A percentile compares a stretch with the other conserved stretches of the same genome.
Conservation (phyloP, 106 monocot genomes). For the Amphibolis antarctica region DNA sequence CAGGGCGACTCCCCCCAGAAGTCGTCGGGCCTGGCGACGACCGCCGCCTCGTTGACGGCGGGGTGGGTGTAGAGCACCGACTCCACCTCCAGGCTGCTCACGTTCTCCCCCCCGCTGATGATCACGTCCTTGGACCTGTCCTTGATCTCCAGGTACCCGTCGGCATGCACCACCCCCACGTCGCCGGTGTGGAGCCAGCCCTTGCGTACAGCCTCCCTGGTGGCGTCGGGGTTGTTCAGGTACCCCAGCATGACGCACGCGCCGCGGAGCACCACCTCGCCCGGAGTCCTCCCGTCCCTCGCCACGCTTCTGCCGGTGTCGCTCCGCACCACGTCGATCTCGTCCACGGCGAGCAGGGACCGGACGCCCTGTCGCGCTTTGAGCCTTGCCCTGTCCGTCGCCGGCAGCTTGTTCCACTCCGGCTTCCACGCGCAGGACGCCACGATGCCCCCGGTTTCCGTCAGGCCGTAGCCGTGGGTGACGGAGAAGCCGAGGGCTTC, state of each 20-base stretch:
- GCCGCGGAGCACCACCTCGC: slow-evolving; percentile 59
- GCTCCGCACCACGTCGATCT: slow-evolving; percentile 34
- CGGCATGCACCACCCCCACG: slow-evolving; percentile 42
- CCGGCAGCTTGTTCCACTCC: slow-evolving; percentile 28
- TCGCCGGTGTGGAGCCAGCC: slow-evolving; percentile 86
- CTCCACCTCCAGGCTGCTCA: slow-evolving; percentile 53
- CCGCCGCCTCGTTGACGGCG: slow-evolving; percentile 69
- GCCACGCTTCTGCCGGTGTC: slow-evolving; percentile 31
- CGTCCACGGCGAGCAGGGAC: slow-evolving; percentile 32
- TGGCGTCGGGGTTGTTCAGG: slow-evolving; percentile 47
- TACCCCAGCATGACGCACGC: slow-evolving; percentile 61
- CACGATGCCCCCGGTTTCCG: slow-evolving; percentile 23
- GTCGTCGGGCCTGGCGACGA: slow-evolving; percentile 68
- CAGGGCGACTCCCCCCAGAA: slow-evolving; percentile 73
- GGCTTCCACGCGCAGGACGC: slow-evolving; percentile 25
- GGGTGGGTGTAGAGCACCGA: slow-evolving; percentile 52
- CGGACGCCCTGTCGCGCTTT: slow-evolving; percentile 36
- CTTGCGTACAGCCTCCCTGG: slow-evolving; percentile 9
- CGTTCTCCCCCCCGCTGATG: slow-evolving; percentile 78
- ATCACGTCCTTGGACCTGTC: no score
- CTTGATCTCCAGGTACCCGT: slow-evolving; percentile 14
- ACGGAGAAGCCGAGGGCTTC: slow-evolving; percentile 42
- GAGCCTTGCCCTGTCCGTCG: slow-evolving; percentile 22
- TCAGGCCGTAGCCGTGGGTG: slow-evolving; percentile 46
- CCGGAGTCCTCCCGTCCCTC: slow-evolving; percentile 29